Evolutionary conservation across 2,329 filamentous ascomycete genomes (phyloP).

Genomic region (Colletotrichum echinochloae): DNA sequence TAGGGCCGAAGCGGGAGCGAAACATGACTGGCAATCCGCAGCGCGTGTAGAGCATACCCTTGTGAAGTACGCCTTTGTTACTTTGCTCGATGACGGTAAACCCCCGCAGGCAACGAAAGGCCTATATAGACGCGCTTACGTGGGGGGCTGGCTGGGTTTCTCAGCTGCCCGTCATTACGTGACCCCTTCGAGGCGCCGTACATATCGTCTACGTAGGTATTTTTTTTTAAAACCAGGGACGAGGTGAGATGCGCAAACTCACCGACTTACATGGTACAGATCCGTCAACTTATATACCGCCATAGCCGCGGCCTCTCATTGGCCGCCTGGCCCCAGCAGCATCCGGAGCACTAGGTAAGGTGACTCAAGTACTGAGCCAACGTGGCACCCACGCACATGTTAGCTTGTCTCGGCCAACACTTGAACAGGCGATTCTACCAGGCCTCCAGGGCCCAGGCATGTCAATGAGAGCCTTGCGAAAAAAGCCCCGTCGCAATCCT

Average conservation of each 20-base stretch:
- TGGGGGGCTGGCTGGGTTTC: background rate
- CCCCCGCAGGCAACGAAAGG: conserved; percentile 7
- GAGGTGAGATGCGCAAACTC: conserved; percentile 24
- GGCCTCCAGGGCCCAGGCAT: background rate
- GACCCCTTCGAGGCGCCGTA: background rate
- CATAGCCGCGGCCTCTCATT: conserved; percentile 19
- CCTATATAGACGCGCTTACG: background rate
- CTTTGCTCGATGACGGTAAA: conserved; percentile 9
- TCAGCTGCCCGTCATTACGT: background rate
- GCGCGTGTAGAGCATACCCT: conserved; percentile 28
- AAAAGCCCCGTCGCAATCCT: background rate
- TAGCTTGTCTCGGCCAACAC: background rate
- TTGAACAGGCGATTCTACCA: background rate
- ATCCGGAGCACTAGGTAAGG: conserved; percentile 19
- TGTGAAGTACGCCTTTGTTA: conserved; percentile 4
- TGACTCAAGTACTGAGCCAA: conserved; percentile 21
- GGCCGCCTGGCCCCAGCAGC: conserved; percentile 20
- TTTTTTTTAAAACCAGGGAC: conserved; percentile 11
- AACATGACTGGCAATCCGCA: conserved; percentile 8
- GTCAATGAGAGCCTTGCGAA: conserved; percentile 2
- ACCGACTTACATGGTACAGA: conserved; percentile 30
- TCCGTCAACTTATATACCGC: conserved; percentile 23
- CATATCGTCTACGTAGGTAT: background rate
- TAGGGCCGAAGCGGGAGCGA: background rate
- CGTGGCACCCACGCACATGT: conserved; percentile 23